phyloP scores from a whole-genome alignment of 2,329 filamentous ascomycete species.

The Phialocephala subalpina region DNA sequence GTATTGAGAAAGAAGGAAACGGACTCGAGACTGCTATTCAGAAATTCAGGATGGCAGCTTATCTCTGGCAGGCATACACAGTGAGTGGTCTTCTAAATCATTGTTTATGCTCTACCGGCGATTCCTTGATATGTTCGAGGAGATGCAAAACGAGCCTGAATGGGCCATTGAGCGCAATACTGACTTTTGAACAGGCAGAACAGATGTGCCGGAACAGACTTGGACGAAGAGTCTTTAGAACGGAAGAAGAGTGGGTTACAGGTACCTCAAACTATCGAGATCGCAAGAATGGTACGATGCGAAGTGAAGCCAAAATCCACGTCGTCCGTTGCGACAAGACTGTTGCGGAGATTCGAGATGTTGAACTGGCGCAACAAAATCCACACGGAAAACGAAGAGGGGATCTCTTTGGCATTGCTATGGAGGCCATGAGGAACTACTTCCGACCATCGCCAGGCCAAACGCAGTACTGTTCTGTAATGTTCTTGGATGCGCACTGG shows the following conservation, averaged over 20 bases:
- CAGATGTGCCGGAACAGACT: constrained; percentile 93
- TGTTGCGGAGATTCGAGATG: constrained; percentile 80
- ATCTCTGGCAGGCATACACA: constrained; percentile 97
- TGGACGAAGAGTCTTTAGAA: constrained; percentile 84
- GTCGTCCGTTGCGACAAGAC: constrained; percentile 85
- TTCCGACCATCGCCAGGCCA: constrained; percentile 80
- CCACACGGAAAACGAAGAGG: constrained; percentile 72
- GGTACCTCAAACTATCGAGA: constrained; percentile 83
- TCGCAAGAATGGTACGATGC: constrained; percentile 73
- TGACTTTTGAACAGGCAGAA: constrained; percentile 62
- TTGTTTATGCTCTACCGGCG: neutral
- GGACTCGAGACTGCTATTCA: constrained; percentile 79
- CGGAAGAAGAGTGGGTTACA: constrained; percentile 94
- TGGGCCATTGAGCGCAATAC: constrained; percentile 1
- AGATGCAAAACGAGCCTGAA: neutral
- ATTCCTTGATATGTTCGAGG: neutral
- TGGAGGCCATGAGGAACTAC: constrained; percentile 78
- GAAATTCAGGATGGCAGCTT: constrained; percentile 95
- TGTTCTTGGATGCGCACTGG: constrained; percentile 91
- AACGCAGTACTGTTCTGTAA: constrained; percentile 85
- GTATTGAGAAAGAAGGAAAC: constrained; percentile 82
- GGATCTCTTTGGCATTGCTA: constrained; percentile 79
- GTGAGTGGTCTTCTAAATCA: constrained; percentile 11
- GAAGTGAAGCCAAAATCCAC: constrained; percentile 91
- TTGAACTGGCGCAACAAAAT: constrained; percentile 82